A percentile compares a stretch with the other conserved stretches of the same genome.
phyloP scores from a whole-genome alignment of 345 rosid species.

The Populus ilicifolia region DNA sequence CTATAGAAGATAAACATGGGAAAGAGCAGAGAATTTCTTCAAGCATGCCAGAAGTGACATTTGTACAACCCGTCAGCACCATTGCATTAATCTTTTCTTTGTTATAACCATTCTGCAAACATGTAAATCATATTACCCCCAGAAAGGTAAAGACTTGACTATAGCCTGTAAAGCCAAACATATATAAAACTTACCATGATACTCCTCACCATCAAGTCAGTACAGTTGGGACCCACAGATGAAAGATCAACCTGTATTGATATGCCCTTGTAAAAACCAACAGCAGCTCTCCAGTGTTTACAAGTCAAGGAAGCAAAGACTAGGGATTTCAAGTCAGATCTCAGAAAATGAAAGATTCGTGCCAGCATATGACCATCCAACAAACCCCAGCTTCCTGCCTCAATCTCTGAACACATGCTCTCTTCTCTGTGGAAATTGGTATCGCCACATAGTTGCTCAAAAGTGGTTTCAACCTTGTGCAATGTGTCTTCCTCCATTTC shows the following conservation, averaged over 20 bases:
- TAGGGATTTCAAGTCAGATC: constrained; percentile 73
- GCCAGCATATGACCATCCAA: constrained; percentile 73
- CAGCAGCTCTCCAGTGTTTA: constrained; percentile 87
- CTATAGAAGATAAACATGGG: constrained; percentile 62
- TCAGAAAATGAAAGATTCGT: constrained; percentile 78
- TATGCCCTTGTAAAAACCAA: constrained; percentile 63
- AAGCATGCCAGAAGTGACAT: constrained; percentile 54
- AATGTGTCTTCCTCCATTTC: constrained; percentile 48
- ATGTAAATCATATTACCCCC: constrained; percentile 27
- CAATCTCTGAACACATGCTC: constrained; percentile 32
- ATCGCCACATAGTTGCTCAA: constrained; percentile 77
- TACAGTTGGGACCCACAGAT: constrained; percentile 66
- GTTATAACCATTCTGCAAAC: constrained; percentile 74
- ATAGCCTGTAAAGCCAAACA: neutral
- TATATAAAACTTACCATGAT: constrained; percentile 55
- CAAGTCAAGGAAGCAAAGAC: constrained; percentile 80
- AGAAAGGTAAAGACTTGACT: neutral
- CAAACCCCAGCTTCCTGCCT: constrained; percentile 66
- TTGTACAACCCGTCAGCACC: constrained; percentile 75
- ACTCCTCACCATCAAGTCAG: constrained; percentile 54
- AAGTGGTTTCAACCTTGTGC: constrained; percentile 48
- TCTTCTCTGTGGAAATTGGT: constrained; percentile 47
- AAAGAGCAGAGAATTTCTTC: constrained; percentile 62
- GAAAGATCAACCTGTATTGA: constrained; percentile 77
- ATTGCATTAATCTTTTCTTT: constrained; percentile 65